Evolutionary conservation across 2,329 filamentous ascomycete genomes (phyloP), one percentile per base, ranked within the genome.

Genomic region (Ambrosiella beaveri): DNA sequence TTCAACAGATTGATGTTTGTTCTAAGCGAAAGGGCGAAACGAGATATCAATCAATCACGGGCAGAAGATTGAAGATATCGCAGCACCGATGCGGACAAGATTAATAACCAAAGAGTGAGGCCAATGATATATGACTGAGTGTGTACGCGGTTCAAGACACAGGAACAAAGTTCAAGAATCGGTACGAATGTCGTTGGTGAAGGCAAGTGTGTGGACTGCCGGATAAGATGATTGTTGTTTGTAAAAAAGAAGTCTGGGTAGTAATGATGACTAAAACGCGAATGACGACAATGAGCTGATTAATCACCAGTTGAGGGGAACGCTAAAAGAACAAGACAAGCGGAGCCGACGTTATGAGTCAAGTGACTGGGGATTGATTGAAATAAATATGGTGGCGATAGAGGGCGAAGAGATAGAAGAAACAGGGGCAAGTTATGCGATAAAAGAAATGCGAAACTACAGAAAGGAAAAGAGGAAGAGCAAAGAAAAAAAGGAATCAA

Each of bases 231-330:
- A 35, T 27, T 12, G 53, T 19, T 44, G 39, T 27, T 27, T 27
- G 27, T 4, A 27, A 5, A n/a, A 55, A 36, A 41, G 8, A 54
- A 35, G 12, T 51, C 12, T 55, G 27, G 11, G 36, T 40, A 35
- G 38, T 56, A 15, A 44, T 44, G 13, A 3, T 44, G 41, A 50
- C 19, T 19, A 47, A 49, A 7, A 13, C 9, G 19, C 17, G 54
- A 15, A 47, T 47, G 44, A 17, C 44, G 44, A 47, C 15, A 47
- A 17, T 47, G 44, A 17, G 44, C 44, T 47, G 44, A 61, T 54
- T 15, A 45, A 40, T 47, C 52, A 44, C 49, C 36, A 63, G 60
- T 61, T 61, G 58, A 61, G 44, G 19, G 19, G 62, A 57, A 44
- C 54, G 58, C 57, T 61, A 62, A 57, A 53, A 59, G 44, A 53